A percentile compares a stretch with the other conserved stretches of the same genome.
Evolutionary conservation across 2,329 filamentous ascomycete genomes (phyloP).

Genomic region (Alternaria longipes): DNA sequence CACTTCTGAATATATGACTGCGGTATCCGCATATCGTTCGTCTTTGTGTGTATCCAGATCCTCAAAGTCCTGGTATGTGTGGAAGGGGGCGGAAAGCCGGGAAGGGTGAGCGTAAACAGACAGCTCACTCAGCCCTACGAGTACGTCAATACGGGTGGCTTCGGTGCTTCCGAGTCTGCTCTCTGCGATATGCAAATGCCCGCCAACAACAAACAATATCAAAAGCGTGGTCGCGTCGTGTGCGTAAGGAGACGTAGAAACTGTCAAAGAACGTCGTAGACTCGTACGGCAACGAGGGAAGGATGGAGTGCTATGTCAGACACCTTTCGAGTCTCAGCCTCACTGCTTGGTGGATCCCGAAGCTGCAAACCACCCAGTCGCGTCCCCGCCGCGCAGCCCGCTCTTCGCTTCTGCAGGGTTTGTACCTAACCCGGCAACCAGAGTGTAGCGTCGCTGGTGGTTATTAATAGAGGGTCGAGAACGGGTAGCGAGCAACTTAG

Average conservation of each 20-base stretch:
- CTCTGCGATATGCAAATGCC: not conserved
- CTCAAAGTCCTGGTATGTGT: not conserved
- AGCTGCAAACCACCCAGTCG: conserved; percentile 13
- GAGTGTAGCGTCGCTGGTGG: conserved; percentile 3
- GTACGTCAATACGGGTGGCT: conserved; percentile 4
- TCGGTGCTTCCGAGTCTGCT: not conserved
- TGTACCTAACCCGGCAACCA: conserved; percentile 17
- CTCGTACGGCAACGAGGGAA: not conserved
- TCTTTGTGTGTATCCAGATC: not conserved
- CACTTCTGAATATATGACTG: conserved; percentile 62
- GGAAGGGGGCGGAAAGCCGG: conserved; percentile 1
- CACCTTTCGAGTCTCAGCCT: conserved; percentile 26
- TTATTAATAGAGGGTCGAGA: conserved; percentile 17
- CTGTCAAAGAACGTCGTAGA: conserved; percentile 3
- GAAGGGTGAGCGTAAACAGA: conserved; percentile 8
- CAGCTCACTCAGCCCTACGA: conserved; percentile 1
- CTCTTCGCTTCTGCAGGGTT: conserved; percentile 14
- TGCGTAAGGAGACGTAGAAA: not conserved
- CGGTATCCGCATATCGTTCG: conserved; percentile 53
- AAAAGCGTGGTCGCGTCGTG: not conserved
- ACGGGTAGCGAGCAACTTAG: not conserved
- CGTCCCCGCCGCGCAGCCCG: conserved; percentile 16
- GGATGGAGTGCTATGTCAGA: conserved; percentile 1
- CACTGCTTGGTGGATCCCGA: conserved; percentile 20
- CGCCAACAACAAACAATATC: not conserved